phyloP scores from a whole-genome alignment of 768 basidiomycete species.

The Rhodotorula kratochvilovae region DNA sequence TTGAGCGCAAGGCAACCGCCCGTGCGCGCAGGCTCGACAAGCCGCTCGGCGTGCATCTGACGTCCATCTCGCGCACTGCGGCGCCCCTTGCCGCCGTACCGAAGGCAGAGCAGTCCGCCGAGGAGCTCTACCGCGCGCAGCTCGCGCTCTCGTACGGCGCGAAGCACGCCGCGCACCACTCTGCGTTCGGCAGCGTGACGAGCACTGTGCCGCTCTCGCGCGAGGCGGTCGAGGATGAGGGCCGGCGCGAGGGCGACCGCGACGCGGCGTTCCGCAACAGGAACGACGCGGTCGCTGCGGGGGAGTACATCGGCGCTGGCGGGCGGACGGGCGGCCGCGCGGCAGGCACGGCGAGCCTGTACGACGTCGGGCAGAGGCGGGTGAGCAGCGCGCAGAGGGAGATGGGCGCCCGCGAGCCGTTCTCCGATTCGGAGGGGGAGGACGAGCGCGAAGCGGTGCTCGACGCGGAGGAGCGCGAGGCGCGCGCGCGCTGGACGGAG shows the following conservation, averaged over 20 bases:
- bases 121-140: slow-evolving; percentile 21
- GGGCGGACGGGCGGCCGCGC: background rate
- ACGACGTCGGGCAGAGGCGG: slow-evolving; percentile 14
- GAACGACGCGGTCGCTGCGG: slow-evolving; percentile 8
- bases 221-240: slow-evolving; percentile 15
- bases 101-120: background rate
- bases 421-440: slow-evolving; percentile 29
- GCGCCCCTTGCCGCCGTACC: no score
- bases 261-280: slow-evolving; percentile 21
- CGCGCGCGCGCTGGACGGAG: background rate
- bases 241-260: background rate
- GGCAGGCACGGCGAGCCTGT: slow-evolving; percentile 15
- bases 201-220: slow-evolving; percentile 15
- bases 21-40: background rate
- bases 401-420: slow-evolving; percentile 1
- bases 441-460: background rate
- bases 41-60: slow-evolving; percentile 8
- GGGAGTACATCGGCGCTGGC: slow-evolving; percentile 1
- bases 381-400: background rate
- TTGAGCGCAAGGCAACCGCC: background rate
- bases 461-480: background rate
- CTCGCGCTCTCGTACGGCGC: slow-evolving; percentile 3
- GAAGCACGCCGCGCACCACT: slow-evolving; percentile 15
- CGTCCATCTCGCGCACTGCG: slow-evolving; percentile 10
- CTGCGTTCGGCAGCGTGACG: slow-evolving; percentile 20